Base-by-base conservation (phyloP, 208 protist genomes). In the Crithidia bombi region DNA sequence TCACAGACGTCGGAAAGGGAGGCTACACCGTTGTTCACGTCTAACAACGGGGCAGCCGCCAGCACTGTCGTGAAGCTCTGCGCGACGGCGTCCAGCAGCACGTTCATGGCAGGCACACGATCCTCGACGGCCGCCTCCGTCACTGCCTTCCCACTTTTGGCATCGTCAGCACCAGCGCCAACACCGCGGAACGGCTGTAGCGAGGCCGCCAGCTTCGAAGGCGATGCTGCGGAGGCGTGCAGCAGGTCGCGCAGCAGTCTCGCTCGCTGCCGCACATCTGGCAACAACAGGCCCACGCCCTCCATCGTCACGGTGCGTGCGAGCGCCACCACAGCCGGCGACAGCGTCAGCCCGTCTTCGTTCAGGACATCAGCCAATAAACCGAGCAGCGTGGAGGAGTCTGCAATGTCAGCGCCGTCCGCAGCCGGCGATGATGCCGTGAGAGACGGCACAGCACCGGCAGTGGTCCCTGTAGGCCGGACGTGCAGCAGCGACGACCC, bases 281-380 rank as follows among this genome's bases (percentile, higher is more conserved):
- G 87, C 51, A 96, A 74, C 51, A 96, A 94, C 46, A 96, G 79
- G 26, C 83, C 83, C 21, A 96, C 83, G 21, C 89, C 89, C 49
- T 94, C 85, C 19, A 79, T 52, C 6, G 92, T 71, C 19, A 88
- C 84, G 28, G 75, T 68, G 23, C 75, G 71, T 0, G 89, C 88
- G 21, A 91, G 66, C 11, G 57, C 17, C 41, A 80, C 85, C 0
- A 96, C 59, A 17, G 75, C 65, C 7, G 77, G 25, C n/a, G 84
- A 77, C 21, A 93, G 66, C 61, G 79, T 82, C 19, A 79, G 51
- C 1, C 84, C 82, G 0, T 85, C 78, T 43, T 92, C 91, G 55
- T 93, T 91, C 32, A 96, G 80, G 36, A 93, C 85, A 61, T 90
- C 89, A 3, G 73, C 65, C 11, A 96, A 81, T 32, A 91, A 65